Evolutionary conservation across 2,329 filamentous ascomycete species (phyloP), one percentile per base, ranked within the genome.

Genomic region (Myriosclerotinia scirpicola): DNA sequence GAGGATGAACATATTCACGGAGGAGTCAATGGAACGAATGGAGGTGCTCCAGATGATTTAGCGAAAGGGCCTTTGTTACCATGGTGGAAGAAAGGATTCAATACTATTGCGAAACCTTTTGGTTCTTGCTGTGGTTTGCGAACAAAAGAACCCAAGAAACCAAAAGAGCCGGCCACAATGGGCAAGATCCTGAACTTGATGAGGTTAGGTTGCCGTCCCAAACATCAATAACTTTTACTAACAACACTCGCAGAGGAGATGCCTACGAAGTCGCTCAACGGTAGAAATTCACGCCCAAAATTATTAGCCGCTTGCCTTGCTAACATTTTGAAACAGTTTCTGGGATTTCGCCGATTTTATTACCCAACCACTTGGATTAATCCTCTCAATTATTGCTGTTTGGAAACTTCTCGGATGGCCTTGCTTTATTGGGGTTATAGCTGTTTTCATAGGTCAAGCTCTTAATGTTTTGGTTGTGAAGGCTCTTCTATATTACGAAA

Each of bases 121-220:
- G 64, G 71, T 7, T 56, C 38, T 6, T 74, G 77, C 7, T 72
- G 72, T 60, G 66, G 73, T 9, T 59, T 34, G 5, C 74, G 72
- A 67, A 73, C 70, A 48, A 70, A 70, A 66, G 75, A 66, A 60
- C 75, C 69, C 44, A 69, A 74, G 54, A 76, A 76, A 65, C 68
- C 67, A 36, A 83, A 84, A 66, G 80, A 84, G 65, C 85, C 90
- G 2, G 92, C 93, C 0, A 92, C 91, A 0, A 94, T 93, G 78
- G 93, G 93, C 9, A 96, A 96, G 75, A 95, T 97, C 62, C 84
- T 97, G 68, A 97, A 96, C 73, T 79, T 97, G 2, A 90, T 96
- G 81, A 88, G 92, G 59, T 87, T 85, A 65, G 54, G 12, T n/a
- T 12, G 4, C 12, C 11, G 6, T 8, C 22, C 8, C 11, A 34